Evolutionary conservation across 257 asterid species (phyloP).

Genomic region (Euphrasia confusa): DNA sequence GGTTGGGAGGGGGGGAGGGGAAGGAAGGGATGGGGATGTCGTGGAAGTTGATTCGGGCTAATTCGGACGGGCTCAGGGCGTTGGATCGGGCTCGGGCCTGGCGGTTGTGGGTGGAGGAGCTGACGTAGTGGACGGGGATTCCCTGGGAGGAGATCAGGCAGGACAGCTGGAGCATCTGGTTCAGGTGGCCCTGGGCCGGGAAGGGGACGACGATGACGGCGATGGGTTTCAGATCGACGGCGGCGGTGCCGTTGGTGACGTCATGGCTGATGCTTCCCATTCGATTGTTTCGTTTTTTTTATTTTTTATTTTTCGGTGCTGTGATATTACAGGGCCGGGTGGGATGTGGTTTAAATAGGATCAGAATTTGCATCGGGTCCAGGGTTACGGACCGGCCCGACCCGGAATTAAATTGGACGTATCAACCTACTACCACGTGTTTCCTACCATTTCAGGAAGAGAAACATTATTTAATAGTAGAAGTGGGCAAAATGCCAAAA

Average conservation of each 20-base stretch:
- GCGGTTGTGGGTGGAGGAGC: constrained; percentile 39
- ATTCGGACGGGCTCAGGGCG: constrained; percentile 27
- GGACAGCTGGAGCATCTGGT: constrained; percentile 37
- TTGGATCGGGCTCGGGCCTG: constrained; percentile 36
- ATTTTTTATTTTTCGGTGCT: not conserved
- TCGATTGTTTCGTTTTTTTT: not conserved
- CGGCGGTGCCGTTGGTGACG: no score
- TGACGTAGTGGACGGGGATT: constrained; percentile 32
- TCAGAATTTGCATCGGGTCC: not conserved
- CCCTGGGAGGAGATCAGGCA: constrained; percentile 29
- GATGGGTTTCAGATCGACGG: not conserved
- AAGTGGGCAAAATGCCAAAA: no score
- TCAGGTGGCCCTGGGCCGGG: constrained; percentile 41
- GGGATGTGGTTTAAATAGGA: not conserved
- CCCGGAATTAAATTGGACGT: no score
- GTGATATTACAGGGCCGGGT: not conserved
- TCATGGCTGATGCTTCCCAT: constrained; percentile 25
- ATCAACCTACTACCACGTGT: no score
- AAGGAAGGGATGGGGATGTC: constrained; percentile 26
- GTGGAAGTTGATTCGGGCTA: constrained; percentile 33
- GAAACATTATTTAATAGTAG: no score
- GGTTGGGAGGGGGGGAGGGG: constrained; percentile 29
- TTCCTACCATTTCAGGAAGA: no score
- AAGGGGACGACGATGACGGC: constrained; percentile 30
- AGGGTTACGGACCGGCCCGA: no score